phyloP scores from a whole-genome alignment of 1,139 yeast genomes.

The Diutina neorugosa region DNA sequence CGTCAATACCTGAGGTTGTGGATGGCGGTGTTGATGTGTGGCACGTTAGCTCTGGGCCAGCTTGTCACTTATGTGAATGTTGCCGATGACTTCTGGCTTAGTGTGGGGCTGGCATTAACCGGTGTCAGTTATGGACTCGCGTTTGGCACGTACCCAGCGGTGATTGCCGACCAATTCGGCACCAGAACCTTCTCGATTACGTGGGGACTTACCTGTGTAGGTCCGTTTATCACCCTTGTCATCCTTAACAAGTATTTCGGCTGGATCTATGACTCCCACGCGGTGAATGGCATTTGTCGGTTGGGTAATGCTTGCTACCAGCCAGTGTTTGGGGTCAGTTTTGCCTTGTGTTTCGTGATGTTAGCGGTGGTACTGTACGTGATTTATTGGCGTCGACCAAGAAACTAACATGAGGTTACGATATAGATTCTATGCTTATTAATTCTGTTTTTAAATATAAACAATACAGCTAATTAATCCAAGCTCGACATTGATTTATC shows the following conservation, averaged over 20 bases:
- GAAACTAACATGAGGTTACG: neutral
- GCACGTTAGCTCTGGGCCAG: conserved; percentile 17
- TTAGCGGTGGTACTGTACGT: neutral
- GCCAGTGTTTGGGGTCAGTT: conserved; percentile 10
- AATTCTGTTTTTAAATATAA: no score
- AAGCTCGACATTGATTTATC: no score
- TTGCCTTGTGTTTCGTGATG: conserved; percentile 12
- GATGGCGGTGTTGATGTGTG: conserved; percentile 39
- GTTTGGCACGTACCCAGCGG: conserved; percentile 74
- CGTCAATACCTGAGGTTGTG: conserved; percentile 52
- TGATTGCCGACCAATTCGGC: conserved; percentile 68
- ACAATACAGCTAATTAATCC: no score
- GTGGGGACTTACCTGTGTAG: conserved; percentile 57
- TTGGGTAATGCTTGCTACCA: conserved; percentile 3
- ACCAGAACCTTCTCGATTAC: conserved; percentile 60
- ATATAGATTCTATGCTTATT: neutral
- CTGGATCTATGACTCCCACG: conserved; percentile 21
- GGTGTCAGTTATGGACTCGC: conserved; percentile 75
- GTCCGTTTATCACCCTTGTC: conserved; percentile 24
- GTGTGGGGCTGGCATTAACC: conserved; percentile 32
- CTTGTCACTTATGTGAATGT: conserved; percentile 15
- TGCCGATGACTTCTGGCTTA: neutral
- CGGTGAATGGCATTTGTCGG: neutral
- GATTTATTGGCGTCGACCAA: neutral
- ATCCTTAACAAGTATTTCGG: conserved; percentile 31